These are phyloP conservation scores for Phytophthora aleatoria DNA, from an alignment of 352 stramenopile species.

Conservation along the genomic window DNA sequence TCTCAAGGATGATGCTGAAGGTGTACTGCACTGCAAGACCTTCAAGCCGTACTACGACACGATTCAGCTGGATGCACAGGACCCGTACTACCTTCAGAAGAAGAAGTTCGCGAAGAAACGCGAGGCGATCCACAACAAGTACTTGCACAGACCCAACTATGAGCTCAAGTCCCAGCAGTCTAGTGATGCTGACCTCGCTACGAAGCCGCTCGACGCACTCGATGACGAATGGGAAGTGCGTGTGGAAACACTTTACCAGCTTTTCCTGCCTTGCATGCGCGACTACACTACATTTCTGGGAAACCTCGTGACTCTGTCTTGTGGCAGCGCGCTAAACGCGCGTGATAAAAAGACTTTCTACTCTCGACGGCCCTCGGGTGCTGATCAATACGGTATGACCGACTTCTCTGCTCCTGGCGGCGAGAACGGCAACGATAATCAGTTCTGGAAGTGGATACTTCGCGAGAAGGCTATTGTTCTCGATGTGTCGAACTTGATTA, in stretches of 20 bases:
- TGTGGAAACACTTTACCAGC: conserved; percentile 70
- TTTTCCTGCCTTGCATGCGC: conserved; percentile 73
- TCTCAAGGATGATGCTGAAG: conserved; percentile 57
- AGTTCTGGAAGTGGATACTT: conserved; percentile 86
- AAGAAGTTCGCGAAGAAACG: conserved; percentile 71
- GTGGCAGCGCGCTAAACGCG: conserved; percentile 66
- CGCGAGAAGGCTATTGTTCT: conserved; percentile 82
- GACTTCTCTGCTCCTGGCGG: conserved; percentile 51
- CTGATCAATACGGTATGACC: conserved; percentile 55
- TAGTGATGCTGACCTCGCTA: conserved; percentile 53
- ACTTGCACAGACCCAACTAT: conserved; percentile 66
- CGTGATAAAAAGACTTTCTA: conserved; percentile 86
- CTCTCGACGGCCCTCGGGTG: conserved; percentile 58
- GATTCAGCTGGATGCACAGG: conserved; percentile 57
- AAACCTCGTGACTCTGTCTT: conserved; percentile 71
- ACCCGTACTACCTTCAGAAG: conserved; percentile 76
- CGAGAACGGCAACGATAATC: conserved; percentile 54
- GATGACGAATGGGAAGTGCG: conserved; percentile 81
- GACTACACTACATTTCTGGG: conserved; percentile 72
- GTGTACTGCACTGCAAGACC: conserved; percentile 68
- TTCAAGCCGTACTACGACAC: conserved; percentile 61
- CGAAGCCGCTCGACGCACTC: conserved; percentile 43
- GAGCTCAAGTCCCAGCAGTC: conserved; percentile 55
- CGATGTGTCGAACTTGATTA: conserved; percentile 67
- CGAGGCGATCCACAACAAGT: conserved; percentile 73